Evolutionary conservation across 371 early-diverging fungal species (phyloP), one percentile per base, ranked within the genome.

Genomic region (Paramicrosporidium saccamoebae): DNA sequence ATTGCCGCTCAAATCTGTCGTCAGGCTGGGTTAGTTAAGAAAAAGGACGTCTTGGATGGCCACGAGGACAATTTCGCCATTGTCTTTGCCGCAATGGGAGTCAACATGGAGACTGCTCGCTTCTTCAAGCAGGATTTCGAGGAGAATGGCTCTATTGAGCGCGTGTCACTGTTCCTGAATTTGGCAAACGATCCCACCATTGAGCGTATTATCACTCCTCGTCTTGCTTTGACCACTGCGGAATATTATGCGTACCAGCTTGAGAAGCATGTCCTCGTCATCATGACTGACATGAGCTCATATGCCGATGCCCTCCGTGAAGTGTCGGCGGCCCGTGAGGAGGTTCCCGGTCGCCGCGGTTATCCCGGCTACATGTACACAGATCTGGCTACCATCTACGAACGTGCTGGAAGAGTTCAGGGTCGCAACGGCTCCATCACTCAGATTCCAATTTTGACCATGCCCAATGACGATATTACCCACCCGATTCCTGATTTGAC

Each of bases 291-390:
- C 43, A 96, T 98, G 98, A 77, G 77, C 59, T 92, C 95, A 9
- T 98, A 98, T 45, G 99, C 99, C 10, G 99, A 98, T 59, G 98
- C 99, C 6, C 56, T 98, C 43, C 79, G 99, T 64, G 99, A 98
- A 44, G 72, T 77, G 43, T 94, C 96, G 28, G 98, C 99, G 30
- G 98, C 98, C 14, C 72, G 99, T 53, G 99, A 98, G 58, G 99
- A 98, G 58, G 97, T 98, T 3, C 99, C 99, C 4, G 99, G 99
- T 43, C 78, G 99, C 51, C 77, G 96, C 51, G 99, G 99, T 47
- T 98, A 96, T 52, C 99, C 99, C 10, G 99, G 99, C 55, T 98
- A 97, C 48, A 98, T 98, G 99, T 98, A 98, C 59, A 98, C 99
- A 14, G 99, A 98, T 63, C 62, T 98, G 55, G 78, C 94, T 12